Conservation (phyloP, 225 moss, liverwort and hornwort species). For the Antitrichia curtipendula region DNA sequence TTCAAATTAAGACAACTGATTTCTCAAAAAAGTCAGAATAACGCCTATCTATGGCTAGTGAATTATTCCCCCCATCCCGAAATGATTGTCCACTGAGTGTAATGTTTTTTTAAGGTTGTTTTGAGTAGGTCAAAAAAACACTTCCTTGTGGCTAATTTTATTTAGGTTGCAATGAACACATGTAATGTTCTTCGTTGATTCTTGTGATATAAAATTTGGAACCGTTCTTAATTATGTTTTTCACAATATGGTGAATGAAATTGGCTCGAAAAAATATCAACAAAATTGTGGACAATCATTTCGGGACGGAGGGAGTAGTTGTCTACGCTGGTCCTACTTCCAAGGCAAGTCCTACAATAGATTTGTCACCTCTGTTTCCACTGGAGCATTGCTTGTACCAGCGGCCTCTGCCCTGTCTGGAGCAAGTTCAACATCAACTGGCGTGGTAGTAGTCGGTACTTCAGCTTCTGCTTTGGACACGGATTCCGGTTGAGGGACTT, state of each 20-base stretch:
- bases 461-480: conserved; percentile 5
- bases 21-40: not conserved
- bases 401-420: conserved; percentile 2
- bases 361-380: conserved; percentile 29
- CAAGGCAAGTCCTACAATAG: not conserved
- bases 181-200: too few species aligned
- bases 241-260: too few species aligned
- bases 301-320: not conserved
- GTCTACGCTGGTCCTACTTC: not conserved
- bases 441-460: not conserved
- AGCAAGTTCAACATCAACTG: conserved; percentile 7
- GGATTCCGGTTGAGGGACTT: conserved; percentile 8
- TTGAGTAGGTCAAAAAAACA: too few species aligned
- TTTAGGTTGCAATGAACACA: too few species aligned
- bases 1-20: not conserved
- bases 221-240: too few species aligned
- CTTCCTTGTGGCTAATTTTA: too few species aligned
- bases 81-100: too few species aligned
- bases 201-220: too few species aligned
- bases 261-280: too few species aligned
- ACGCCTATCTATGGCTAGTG: not conserved
- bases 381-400: conserved; percentile 9
- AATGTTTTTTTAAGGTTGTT: too few species aligned
- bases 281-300: too few species aligned
- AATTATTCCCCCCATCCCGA: not conserved